Base-by-base conservation (phyloP, 2,329 filamentous ascomycete species). In the Colletotrichum sojae region DNA sequence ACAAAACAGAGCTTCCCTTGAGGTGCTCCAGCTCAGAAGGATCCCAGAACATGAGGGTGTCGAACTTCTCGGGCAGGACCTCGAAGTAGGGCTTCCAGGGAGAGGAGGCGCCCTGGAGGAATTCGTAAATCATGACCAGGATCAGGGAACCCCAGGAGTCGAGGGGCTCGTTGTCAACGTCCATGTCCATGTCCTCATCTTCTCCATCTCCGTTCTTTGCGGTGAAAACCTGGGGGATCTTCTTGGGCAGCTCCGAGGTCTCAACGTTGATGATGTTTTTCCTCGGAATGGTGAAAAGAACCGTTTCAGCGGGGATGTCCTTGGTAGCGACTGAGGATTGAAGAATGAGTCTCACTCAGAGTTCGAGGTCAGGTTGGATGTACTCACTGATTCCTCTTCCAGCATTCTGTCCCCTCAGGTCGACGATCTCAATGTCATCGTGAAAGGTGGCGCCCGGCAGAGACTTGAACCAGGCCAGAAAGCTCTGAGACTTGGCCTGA, bases 11-110 rank as follows among this genome's bases (percentile, higher is more conserved):
- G 76, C 93, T 95, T 18, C 91, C 92, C 80, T 95, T 91, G 9
- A 97, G 87, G 74, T 91, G 85, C 0, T 83, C 81, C 3, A 97
- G 84, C 78, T 97, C 94, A 1, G 83, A 81, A 0, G 86, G 83
- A 2, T 87, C 83, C 95, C 95, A 98, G 81, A 95, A 97, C 92
- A 98, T 97, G 72, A 95, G 87, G 2, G 94, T 97, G 78, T 96
- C 89, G 76, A 97, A 97, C 1, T 81, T 75, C 5, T 76, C 73
- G 1, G 94, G 94, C 5, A 97, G 85, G 20, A 97, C 84, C 66
- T 90, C 86, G 73, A 97, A 90, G 79, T 97, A 97, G 0, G 90
- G 85, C 72, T 89, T 88, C 94, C 94, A 97, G 9, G 80, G 82
- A 1, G 94, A 97, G 1, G 73, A 81, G 69, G 74, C 82, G 57